phyloP scores from a whole-genome alignment of 2,329 filamentous ascomycete species.

The Aspergillus sp. region DNA sequence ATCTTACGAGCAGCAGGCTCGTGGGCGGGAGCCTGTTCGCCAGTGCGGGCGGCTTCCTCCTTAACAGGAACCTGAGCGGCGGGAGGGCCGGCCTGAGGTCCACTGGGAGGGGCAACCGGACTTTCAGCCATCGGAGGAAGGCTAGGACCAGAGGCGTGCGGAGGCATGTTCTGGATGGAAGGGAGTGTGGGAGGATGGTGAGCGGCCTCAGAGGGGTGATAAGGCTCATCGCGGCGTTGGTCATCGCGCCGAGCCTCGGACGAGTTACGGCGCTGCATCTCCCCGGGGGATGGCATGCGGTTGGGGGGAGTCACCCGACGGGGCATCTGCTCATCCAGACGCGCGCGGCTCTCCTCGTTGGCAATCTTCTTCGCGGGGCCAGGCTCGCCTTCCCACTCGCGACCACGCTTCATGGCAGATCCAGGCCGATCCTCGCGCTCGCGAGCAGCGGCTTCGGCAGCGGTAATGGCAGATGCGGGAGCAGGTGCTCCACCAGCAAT shows the following conservation, averaged over 20 bases:
- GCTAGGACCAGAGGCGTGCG: conserved; percentile 52
- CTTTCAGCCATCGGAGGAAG: conserved; percentile 56
- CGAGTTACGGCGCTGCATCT: conserved; percentile 73
- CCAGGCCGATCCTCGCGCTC: conserved; percentile 72
- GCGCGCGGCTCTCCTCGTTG: conserved; percentile 82
- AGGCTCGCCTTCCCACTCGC: conserved; percentile 89
- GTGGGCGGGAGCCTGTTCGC: conserved; percentile 54
- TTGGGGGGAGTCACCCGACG: conserved; percentile 65
- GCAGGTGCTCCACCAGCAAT: conserved; percentile 69
- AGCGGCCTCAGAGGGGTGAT: conserved; percentile 89
- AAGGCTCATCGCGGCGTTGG: conserved; percentile 73
- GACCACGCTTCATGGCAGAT: conserved; percentile 77
- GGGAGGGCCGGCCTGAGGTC: conserved; percentile 39
- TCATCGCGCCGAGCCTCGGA: conserved; percentile 68
- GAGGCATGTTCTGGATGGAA: conserved; percentile 48
- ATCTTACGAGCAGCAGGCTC: conserved; percentile 92
- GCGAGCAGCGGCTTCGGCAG: conserved; percentile 66
- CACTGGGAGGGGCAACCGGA: conserved; percentile 39
- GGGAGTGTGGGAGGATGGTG: conserved; percentile 71
- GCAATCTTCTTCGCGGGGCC: conserved; percentile 73
- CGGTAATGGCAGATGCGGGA: conserved; percentile 63
- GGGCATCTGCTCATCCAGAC: conserved; percentile 78
- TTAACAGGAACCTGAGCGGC: conserved; percentile 53
- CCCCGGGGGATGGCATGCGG: conserved; percentile 63
- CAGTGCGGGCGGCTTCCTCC: conserved; percentile 53